Percentiles rank a stretch among this genome's conserved stretches.
Evolutionary conservation across 345 rosid species (phyloP).

Genomic region (Bruguiera parviflora): DNA sequence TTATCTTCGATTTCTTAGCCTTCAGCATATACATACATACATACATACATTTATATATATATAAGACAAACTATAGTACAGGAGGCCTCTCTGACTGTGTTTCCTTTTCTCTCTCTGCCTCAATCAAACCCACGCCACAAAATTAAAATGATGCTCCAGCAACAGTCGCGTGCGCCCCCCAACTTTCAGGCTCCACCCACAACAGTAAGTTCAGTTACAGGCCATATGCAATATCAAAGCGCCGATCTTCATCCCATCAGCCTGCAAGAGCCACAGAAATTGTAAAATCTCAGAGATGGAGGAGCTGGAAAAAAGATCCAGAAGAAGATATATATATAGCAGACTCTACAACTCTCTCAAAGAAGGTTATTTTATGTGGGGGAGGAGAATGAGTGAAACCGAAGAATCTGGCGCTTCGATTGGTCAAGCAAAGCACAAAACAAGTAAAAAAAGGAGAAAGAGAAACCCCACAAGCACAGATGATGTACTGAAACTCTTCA

Average conservation of each 20-base stretch:
- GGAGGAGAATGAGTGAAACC: constrained; percentile 25
- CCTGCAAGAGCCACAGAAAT: constrained; percentile 36
- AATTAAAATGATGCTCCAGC: no score
- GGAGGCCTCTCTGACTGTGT: no score
- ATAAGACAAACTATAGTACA: background rate
- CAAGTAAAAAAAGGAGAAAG: constrained; percentile 20
- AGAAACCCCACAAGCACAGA: constrained; percentile 36
- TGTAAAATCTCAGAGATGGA: constrained; percentile 23
- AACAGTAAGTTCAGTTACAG: constrained; percentile 16
- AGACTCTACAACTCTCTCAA: constrained; percentile 8
- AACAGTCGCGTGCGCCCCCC: background rate
- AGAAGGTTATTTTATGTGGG: constrained; percentile 34
- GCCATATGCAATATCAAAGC: constrained; percentile 8
- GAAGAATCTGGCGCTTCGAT: constrained; percentile 35
- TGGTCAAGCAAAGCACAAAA: constrained; percentile 45
- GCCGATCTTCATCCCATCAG: constrained; percentile 22
- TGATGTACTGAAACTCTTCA: constrained; percentile 12
- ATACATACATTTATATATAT: background rate
- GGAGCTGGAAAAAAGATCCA: constrained; percentile 5
- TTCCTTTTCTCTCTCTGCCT: no score
- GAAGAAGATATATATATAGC: background rate
- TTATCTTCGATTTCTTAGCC: constrained; percentile 47
- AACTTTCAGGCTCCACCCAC: constrained; percentile 15
- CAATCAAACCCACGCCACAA: no score
- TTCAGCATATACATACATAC: constrained; percentile 51